Base-by-base conservation (phyloP, 225 moss, liverwort and hornwort genomes). In the Bryoerythrophyllum caledonicum region DNA sequence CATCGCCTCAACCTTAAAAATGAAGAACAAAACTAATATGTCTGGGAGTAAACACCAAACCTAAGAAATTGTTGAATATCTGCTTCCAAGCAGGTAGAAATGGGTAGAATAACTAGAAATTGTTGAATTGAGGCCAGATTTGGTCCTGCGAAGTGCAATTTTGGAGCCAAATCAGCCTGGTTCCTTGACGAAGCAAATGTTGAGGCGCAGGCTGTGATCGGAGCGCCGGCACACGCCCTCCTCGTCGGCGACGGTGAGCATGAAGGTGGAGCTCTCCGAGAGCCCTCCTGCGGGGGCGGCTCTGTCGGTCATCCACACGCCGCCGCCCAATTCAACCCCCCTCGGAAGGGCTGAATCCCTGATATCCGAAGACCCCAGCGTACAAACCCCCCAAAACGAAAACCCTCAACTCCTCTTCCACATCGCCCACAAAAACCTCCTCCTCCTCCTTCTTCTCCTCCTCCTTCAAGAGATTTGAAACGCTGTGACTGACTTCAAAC, bases 141-240 rank as follows among this genome's bases (percentile, higher is more conserved):
- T 23, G 55, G n/a, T n/a, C n/a, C n/a, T n/a, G n/a, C n/a, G n/a
- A n/a, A n/a, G n/a, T n/a, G n/a, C n/a, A n/a, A n/a, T n/a, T n/a
- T n/a, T n/a, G 25, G 44, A 1, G n/a, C 71, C 81, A 49, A 85
- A 88, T 88, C 88, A 88, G 85, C 85, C 88, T 27, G 85, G 88
- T 59, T 88, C 85, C 79, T 88, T 88, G 5, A 88, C 88, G 15
- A 88, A 83, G 81, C 85, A 88, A 21, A 88, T 83, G 60, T 78
- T 88, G 0, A 88, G 78, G 81, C 85, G 85, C 83, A 88, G 74
- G 83, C 83, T 86, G 71, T 86, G 85, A 74, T 85, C 85, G 24
- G 85, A 88, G 80, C 82, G 85, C 82, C 88, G 75, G 76, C 76
- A 85, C 68, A 75, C 82, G 76, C 85, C 80, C 78, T 81, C 80